Percentiles rank a stretch among this genome's conserved stretches.
phyloP scores from a whole-genome alignment of 2,329 filamentous ascomycete genomes.

The Periconia sp. region DNA sequence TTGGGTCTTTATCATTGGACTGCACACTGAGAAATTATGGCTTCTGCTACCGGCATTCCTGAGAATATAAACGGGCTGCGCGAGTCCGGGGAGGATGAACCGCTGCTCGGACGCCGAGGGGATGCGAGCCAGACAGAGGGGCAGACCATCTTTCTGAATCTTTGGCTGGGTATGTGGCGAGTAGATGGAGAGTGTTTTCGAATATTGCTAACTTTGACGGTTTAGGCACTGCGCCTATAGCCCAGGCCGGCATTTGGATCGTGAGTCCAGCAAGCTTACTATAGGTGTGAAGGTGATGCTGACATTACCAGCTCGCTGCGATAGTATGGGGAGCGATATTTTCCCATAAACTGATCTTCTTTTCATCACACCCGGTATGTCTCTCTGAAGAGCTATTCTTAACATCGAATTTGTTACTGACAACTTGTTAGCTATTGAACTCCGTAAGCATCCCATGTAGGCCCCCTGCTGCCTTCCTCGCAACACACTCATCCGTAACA shows the following conservation, averaged over 20 bases:
- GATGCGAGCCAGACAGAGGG: slow-evolving; percentile 74
- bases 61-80: slow-evolving; percentile 50
- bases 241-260: slow-evolving; percentile 79
- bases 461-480: slow-evolving; percentile 11
- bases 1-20: too few relatives aligned
- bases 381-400: slow-evolving; percentile 21
- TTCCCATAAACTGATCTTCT: slow-evolving; percentile 73
- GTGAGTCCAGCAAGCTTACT: slow-evolving; percentile 45
- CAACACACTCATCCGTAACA: slow-evolving; percentile 19
- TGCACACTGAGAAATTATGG: too few relatives aligned
- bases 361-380: slow-evolving; percentile 85
- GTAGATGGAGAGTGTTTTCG: background rate
- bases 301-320: slow-evolving; percentile 62
- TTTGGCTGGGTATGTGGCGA: slow-evolving; percentile 70
- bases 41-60: slow-evolving; percentile 72
- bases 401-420: slow-evolving; percentile 14
- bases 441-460: slow-evolving; percentile 41
- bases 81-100: slow-evolving; percentile 65
- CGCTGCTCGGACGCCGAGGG: slow-evolving; percentile 72
- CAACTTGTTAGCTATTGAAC: slow-evolving; percentile 55
- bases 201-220: slow-evolving; percentile 14
- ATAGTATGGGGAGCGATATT: slow-evolving; percentile 82
- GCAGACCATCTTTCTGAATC: slow-evolving; percentile 70
- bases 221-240: slow-evolving; percentile 78
- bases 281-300: slow-evolving; percentile 9